Conservation (phyloP, 2,329 filamentous ascomycete genomes). For the Aureobasidium sp. region DNA sequence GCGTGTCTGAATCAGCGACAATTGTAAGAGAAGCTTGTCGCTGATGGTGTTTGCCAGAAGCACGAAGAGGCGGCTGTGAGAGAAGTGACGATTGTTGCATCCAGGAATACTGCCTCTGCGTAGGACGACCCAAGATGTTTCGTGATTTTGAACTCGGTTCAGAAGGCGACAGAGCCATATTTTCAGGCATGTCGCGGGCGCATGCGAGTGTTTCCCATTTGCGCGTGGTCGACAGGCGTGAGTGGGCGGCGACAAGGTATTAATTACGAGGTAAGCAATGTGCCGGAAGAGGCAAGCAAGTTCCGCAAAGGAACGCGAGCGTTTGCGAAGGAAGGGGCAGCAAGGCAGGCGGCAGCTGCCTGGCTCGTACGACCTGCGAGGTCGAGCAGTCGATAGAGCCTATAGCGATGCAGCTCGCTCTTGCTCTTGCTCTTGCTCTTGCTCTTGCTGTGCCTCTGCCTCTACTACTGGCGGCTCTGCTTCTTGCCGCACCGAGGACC, state of each 20-base stretch:
- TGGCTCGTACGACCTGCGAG: background rate
- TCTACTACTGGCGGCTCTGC: background rate
- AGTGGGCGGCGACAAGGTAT: background rate
- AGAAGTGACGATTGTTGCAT: background rate
- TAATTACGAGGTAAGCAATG: background rate
- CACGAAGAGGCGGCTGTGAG: slow-evolving; percentile 2
- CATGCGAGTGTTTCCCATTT: background rate
- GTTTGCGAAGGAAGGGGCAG: background rate
- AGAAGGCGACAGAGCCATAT: background rate
- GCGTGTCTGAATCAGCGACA: background rate
- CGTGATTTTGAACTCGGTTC: background rate
- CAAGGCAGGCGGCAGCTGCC: background rate
- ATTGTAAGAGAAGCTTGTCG: background rate
- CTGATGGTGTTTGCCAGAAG: background rate
- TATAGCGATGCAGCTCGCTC: background rate
- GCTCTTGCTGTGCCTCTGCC: background rate
- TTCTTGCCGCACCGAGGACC: too few relatives aligned
- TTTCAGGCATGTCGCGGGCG: background rate
- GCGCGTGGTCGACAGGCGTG: background rate
- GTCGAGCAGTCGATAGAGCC: too few relatives aligned
- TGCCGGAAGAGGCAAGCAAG: background rate
- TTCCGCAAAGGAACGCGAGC: slow-evolving; percentile 1
- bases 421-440: background rate
- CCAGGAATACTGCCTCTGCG: background rate
- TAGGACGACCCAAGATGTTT: background rate